phyloP scores from a whole-genome alignment of 495 filamentous ascomycete species.

The Aspergillus incahuasiensis region DNA sequence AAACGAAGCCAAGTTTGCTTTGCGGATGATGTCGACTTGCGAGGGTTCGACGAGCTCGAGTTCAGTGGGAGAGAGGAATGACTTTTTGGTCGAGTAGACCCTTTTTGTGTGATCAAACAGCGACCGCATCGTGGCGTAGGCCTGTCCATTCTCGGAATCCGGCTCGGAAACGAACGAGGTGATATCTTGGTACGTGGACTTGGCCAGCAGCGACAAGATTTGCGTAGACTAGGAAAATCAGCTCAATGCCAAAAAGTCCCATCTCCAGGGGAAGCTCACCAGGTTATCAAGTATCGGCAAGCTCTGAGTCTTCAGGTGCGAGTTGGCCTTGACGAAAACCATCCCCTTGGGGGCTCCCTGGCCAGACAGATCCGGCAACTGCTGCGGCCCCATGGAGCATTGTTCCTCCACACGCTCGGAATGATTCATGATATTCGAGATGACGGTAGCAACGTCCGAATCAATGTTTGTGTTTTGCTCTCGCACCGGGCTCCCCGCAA shows the following conservation, averaged over 20 bases:
- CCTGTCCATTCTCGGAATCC: conserved; percentile 70
- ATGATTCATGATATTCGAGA: conserved; percentile 45
- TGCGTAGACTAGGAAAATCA: conserved; percentile 50
- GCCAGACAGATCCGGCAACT: conserved; percentile 26
- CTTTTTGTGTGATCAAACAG: conserved; percentile 79
- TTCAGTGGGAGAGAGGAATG: conserved; percentile 67
- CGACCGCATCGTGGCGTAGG: conserved; percentile 74
- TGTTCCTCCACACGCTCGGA: conserved; percentile 45
- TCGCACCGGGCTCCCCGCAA: conserved; percentile 16
- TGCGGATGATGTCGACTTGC: conserved; percentile 71
- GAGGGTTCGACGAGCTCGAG: conserved; percentile 64
- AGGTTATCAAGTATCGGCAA: conserved; percentile 69
- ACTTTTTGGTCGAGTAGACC: conserved; percentile 64
- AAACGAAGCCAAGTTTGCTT: conserved; percentile 83
- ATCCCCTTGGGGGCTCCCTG: conserved; percentile 32
- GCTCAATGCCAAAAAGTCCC: neutral
- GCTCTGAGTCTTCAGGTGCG: conserved; percentile 61
- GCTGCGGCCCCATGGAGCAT: conserved; percentile 36
- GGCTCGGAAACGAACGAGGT: conserved; percentile 66
- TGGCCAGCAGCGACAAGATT: conserved; percentile 64
- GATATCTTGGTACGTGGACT: conserved; percentile 66
- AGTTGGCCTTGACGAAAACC: conserved; percentile 49
- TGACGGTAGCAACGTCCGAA: conserved; percentile 35
- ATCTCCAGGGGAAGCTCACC: conserved; percentile 41
- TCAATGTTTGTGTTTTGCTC: conserved; percentile 24